These are phyloP conservation scores for Neurospora sp. DNA, from an alignment of 495 filamentous ascomycete genomes.

Conservation along the genomic window DNA sequence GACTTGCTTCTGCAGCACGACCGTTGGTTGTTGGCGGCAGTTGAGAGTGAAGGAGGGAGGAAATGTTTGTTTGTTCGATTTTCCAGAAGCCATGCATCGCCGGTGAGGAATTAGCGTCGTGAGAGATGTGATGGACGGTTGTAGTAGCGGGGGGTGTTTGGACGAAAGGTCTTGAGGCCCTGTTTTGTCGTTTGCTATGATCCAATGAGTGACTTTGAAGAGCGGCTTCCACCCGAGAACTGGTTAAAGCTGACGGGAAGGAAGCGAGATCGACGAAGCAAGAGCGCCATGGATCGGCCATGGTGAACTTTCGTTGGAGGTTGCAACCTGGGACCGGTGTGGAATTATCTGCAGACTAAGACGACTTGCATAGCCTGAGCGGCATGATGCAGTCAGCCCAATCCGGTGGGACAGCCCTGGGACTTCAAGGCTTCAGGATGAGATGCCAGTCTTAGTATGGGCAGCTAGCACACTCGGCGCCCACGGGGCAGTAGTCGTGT, in stretches of 20 bases:
- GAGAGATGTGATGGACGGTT: neutral
- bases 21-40: neutral
- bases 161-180: neutral
- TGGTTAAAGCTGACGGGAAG: neutral
- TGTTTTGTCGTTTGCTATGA: neutral
- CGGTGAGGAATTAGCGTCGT: neutral
- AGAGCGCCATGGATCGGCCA: neutral
- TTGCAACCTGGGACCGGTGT: neutral
- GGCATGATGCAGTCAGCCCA: conserved; percentile 17
- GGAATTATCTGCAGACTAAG: neutral
- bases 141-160: neutral
- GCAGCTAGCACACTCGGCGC: conserved; percentile 35
- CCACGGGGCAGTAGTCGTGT: conserved; percentile 39
- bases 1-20: neutral
- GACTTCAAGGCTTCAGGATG: neutral
- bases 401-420: conserved; percentile 10
- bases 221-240: neutral
- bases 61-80: neutral
- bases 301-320: neutral
- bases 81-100: neutral
- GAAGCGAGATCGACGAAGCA: neutral
- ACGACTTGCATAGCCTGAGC: neutral
- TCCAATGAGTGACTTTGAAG: neutral
- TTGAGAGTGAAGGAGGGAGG: neutral
- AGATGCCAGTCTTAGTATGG: conserved; percentile 23